Evolutionary conservation across 2,329 filamentous ascomycete species (phyloP).

Genomic region (Penicillium aurantiogriseum): DNA sequence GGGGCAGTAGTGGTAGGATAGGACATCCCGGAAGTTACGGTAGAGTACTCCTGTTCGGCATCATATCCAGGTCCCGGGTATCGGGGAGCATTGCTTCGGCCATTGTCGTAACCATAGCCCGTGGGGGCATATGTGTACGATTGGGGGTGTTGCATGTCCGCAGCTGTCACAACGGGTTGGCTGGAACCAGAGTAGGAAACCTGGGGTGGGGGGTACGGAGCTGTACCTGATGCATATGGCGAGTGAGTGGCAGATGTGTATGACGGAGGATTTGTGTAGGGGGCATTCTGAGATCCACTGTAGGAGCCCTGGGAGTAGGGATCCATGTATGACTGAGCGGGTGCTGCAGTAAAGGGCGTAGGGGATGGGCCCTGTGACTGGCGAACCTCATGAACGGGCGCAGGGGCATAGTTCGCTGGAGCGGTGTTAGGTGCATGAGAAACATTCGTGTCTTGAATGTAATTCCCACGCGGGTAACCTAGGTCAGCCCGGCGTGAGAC

Average conservation of each 20-base stretch:
- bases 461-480: slow-evolving; percentile 44
- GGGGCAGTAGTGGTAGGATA: slow-evolving; percentile 43
- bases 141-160: slow-evolving; percentile 37
- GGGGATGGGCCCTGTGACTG: slow-evolving; percentile 40
- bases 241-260: slow-evolving; percentile 35
- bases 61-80: slow-evolving; percentile 45
- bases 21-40: slow-evolving; percentile 40
- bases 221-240: slow-evolving; percentile 35
- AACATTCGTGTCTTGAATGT: slow-evolving; percentile 39
- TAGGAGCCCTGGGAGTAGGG: slow-evolving; percentile 36
- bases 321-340: slow-evolving; percentile 36
- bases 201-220: slow-evolving; percentile 37
- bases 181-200: slow-evolving; percentile 35
- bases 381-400: slow-evolving; percentile 40
- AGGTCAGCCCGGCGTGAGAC: slow-evolving; percentile 41
- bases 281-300: slow-evolving; percentile 33
- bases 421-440: slow-evolving; percentile 40
- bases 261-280: slow-evolving; percentile 32
- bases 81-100: slow-evolving; percentile 42
- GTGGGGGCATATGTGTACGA: slow-evolving; percentile 40
- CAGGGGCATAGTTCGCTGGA: slow-evolving; percentile 37
- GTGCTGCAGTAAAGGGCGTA: slow-evolving; percentile 36
- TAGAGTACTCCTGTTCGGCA: slow-evolving; percentile 42
- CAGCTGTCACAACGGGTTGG: slow-evolving; percentile 39
- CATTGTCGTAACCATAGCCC: slow-evolving; percentile 39